A percentile compares a stretch with the other conserved stretches of the same genome.
phyloP scores from a whole-genome alignment of 2,329 filamentous ascomycete genomes.

The Stromatinia cepivora region DNA sequence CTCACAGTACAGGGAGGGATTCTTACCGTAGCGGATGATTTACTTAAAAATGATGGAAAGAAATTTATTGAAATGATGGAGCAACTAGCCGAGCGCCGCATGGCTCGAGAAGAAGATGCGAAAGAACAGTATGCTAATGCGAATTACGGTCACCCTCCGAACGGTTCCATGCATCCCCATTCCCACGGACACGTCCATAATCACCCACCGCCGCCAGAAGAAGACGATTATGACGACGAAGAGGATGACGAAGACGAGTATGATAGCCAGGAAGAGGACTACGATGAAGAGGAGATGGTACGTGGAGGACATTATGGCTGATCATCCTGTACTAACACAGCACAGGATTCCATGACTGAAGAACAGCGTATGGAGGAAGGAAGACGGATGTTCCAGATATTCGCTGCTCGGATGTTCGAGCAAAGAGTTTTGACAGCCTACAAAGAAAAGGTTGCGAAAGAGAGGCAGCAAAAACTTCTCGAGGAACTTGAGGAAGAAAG shows the following conservation, averaged over 20 bases:
- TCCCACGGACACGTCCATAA: slow-evolving; percentile 51
- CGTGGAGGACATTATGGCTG: slow-evolving; percentile 36
- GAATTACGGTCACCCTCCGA: slow-evolving; percentile 55
- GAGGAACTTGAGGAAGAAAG: slow-evolving; percentile 89
- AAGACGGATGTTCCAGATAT: slow-evolving; percentile 98
- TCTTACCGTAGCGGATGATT: slow-evolving; percentile 95
- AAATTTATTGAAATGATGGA: slow-evolving; percentile 99
- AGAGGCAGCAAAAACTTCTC: slow-evolving; percentile 86
- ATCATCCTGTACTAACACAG: slow-evolving; percentile 42
- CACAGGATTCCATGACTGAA: slow-evolving; percentile 91
- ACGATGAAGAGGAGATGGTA: slow-evolving; percentile 77
- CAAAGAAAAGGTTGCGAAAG: slow-evolving; percentile 90
- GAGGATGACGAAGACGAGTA: slow-evolving; percentile 62
- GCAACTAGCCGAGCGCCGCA: slow-evolving; percentile 92
- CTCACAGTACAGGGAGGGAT: slow-evolving; percentile 96
- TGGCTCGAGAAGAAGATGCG: slow-evolving; percentile 94
- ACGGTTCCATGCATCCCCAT: slow-evolving; percentile 52
- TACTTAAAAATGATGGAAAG: slow-evolving; percentile 97
- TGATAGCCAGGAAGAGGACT: slow-evolving; percentile 63
- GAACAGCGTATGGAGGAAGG: slow-evolving; percentile 99
- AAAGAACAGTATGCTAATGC: slow-evolving; percentile 62
- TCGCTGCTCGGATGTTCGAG: slow-evolving; percentile 98
- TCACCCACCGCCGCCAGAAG: slow-evolving; percentile 71
- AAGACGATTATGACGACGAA: slow-evolving; percentile 66
- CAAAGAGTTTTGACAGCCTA: slow-evolving; percentile 96